Percentiles rank a stretch among this genome's conserved stretches.
Conservation (phyloP, 495 filamentous ascomycete species). For the Cudoniella acicularis region DNA sequence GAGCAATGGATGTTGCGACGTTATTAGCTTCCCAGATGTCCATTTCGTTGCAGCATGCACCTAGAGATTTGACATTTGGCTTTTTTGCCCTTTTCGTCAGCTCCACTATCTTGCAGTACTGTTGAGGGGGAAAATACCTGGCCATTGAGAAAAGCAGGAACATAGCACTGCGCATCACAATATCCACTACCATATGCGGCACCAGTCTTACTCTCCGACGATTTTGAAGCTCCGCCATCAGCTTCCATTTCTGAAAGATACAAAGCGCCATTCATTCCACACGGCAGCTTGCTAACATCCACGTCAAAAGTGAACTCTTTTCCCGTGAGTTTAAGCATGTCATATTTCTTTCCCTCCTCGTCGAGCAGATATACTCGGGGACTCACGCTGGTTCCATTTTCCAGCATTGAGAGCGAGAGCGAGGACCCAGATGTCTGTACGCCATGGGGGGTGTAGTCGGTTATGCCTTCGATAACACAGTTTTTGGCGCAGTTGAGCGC, state of each 20-base stretch:
- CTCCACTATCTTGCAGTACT: constrained; percentile 11
- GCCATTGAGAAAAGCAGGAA: constrained; percentile 55
- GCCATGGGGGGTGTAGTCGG: constrained; percentile 43
- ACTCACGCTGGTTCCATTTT: constrained; percentile 28
- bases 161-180: constrained; percentile 65
- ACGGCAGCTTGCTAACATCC: constrained; percentile 55
- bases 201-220: constrained; percentile 35
- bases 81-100: constrained; percentile 16
- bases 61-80: constrained; percentile 41
- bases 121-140: constrained; percentile 28
- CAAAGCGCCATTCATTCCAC: constrained; percentile 66
- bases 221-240: too few relatives aligned
- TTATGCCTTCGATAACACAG: constrained; percentile 48
- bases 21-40: constrained; percentile 64
- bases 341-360: constrained; percentile 50
- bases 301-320: constrained; percentile 62
- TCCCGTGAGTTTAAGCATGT: constrained; percentile 54
- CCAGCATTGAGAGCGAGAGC: too few relatives aligned
- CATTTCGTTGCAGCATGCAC: constrained; percentile 60
- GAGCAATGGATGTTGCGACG: constrained; percentile 50
- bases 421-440: constrained; percentile 41
- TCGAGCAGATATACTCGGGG: constrained; percentile 62
- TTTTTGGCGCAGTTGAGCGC: constrained; percentile 42
- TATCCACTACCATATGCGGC: constrained; percentile 66
- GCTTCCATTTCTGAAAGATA: constrained; percentile 38